These are phyloP conservation scores for Cordia subcordata DNA, from an alignment of 257 asterid genomes.

Conservation along the genomic window DNA sequence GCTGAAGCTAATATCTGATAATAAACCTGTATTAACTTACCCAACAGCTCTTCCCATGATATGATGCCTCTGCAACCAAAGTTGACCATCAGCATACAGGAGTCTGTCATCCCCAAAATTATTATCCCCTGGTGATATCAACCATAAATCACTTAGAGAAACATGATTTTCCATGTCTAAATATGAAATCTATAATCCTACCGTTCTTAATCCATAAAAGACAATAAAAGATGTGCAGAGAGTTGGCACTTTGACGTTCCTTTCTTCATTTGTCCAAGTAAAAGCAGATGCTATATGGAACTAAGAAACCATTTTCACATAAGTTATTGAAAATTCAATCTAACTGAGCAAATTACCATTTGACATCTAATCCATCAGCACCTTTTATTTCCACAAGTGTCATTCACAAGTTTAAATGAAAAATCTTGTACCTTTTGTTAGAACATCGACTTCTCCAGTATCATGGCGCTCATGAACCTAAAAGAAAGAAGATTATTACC, in stretches of 20 bases:
- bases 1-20: neutral
- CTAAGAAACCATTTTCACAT: neutral
- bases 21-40: conserved; percentile 43
- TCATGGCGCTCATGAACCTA: conserved; percentile 94
- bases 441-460: conserved; percentile 92
- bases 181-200: neutral
- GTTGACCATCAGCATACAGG: conserved; percentile 95
- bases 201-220: neutral
- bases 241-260: too few relatives aligned
- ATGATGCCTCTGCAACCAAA: conserved; percentile 88
- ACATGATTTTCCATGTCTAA: neutral
- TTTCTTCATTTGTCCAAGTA: too few relatives aligned
- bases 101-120: conserved; percentile 94
- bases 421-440: conserved; percentile 73
- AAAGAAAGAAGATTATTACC: conserved; percentile 10
- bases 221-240: too few relatives aligned
- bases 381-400: neutral
- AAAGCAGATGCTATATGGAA: neutral
- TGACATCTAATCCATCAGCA: neutral
- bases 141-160: conserved; percentile 6
- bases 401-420: neutral
- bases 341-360: neutral
- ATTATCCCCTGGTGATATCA: conserved; percentile 71
- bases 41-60: conserved; percentile 99
- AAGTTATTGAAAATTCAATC: too few relatives aligned